Evolutionary conservation across 2,329 filamentous ascomycete species (phyloP).

Genomic region (Geosmithia morbida): DNA sequence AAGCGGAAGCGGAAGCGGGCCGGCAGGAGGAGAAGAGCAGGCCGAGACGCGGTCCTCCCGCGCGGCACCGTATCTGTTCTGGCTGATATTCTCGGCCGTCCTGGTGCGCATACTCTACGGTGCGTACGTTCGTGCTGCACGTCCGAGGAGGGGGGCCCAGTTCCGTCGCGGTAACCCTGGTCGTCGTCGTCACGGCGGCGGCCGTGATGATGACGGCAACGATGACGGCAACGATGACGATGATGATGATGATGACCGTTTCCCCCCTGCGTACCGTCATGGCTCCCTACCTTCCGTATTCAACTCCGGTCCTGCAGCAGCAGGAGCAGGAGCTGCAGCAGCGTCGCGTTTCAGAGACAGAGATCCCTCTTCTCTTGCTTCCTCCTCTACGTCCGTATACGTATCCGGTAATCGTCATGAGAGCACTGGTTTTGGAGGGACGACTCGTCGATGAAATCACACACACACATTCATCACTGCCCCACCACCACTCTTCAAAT

Average conservation of each 20-base stretch:
- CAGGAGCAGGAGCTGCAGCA: too few relatives aligned
- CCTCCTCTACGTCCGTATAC: constrained; percentile 20
- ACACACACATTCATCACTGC: neutral
- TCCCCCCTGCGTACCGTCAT: too few relatives aligned
- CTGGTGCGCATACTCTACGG: constrained; percentile 47
- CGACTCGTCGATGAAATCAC: constrained; percentile 33
- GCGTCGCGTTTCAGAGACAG: too few relatives aligned
- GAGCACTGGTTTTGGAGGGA: constrained; percentile 62
- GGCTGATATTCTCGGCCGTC: constrained; percentile 44
- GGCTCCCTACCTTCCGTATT: too few relatives aligned
- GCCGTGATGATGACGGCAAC: constrained; percentile 14
- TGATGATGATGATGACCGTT: too few relatives aligned
- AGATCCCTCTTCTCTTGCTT: too few relatives aligned
- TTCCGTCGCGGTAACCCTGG: constrained; percentile 14
- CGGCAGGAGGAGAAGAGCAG: neutral
- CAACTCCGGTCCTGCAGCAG: too few relatives aligned
- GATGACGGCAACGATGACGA: constrained; percentile 4
- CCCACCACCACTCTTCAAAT: too few relatives aligned
- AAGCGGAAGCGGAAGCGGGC: too few relatives aligned
- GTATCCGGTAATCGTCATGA: constrained; percentile 35
- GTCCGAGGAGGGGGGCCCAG: neutral
- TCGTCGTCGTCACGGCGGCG: constrained; percentile 22
- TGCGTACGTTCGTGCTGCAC: constrained; percentile 19
- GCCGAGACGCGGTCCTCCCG: too few relatives aligned
- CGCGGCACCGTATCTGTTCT: constrained; percentile 30